Percentiles rank a stretch among this genome's conserved stretches.
Conservation (phyloP, 495 filamentous ascomycete species). For the Talaromyces liani region DNA sequence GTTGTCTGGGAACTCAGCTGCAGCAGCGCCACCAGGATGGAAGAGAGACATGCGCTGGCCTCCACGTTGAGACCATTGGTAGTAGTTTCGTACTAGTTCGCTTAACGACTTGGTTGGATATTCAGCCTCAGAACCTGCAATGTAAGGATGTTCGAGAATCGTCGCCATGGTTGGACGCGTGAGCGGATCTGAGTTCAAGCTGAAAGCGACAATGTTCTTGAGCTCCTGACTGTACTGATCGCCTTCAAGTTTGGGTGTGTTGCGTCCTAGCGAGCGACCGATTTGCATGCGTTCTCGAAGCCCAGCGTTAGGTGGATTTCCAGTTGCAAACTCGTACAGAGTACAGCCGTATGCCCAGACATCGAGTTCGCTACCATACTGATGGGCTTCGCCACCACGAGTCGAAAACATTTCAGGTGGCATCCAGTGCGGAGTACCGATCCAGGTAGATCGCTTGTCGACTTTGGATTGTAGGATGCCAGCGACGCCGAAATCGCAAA, state of each 20-base stretch:
- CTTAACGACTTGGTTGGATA: constrained; percentile 63
- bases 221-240: constrained; percentile 67
- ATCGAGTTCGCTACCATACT: constrained; percentile 69
- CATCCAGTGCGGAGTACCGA: constrained; percentile 97
- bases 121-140: constrained; percentile 49
- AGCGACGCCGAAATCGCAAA: constrained; percentile 95
- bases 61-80: constrained; percentile 76
- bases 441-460: constrained; percentile 85
- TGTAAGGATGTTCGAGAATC: constrained; percentile 38
- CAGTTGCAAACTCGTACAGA: constrained; percentile 84
- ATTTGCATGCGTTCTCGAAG: constrained; percentile 47
- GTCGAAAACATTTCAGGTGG: constrained; percentile 72
- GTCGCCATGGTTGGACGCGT: constrained; percentile 60
- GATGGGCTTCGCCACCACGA: constrained; percentile 27
- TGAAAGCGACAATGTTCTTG: constrained; percentile 69
- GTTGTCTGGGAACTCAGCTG: constrained; percentile 40
- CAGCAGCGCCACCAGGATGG: constrained; percentile 63
- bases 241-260: constrained; percentile 60
- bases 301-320: constrained; percentile 62
- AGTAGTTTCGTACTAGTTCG: constrained; percentile 74
- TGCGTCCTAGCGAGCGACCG: constrained; percentile 53
- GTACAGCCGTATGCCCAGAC: constrained; percentile 76
- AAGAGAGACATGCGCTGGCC: constrained; percentile 82
- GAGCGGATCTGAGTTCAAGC: constrained; percentile 65
- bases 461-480: constrained; percentile 74